A percentile compares a stretch with the other conserved stretches of the same genome.
Evolutionary conservation across 2,329 filamentous ascomycete species (phyloP).

Genomic region (Aspergillus pseudonomiae): DNA sequence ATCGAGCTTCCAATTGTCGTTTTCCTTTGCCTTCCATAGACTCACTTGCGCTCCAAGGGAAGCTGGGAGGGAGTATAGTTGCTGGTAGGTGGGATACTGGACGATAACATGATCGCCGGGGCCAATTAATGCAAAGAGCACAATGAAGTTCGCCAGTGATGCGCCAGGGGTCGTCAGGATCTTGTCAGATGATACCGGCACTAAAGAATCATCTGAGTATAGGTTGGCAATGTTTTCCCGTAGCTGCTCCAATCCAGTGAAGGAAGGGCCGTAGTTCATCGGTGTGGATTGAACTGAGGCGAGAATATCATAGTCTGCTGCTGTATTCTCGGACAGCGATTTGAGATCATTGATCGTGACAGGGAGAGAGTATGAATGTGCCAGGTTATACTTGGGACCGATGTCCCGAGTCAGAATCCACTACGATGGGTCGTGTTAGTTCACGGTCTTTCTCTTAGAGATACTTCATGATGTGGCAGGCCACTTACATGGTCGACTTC

Average conservation of each 20-base stretch:
- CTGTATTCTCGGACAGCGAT: not conserved
- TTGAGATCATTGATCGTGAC: not conserved
- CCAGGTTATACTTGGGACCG: not conserved
- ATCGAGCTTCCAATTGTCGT: conserved; percentile 69
- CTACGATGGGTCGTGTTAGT: not conserved
- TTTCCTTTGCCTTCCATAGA: conserved; percentile 70
- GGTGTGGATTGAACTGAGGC: not conserved
- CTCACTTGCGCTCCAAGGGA: conserved; percentile 78
- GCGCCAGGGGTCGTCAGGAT: conserved; percentile 78
- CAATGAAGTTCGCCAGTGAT: conserved; percentile 78
- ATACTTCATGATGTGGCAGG: not conserved
- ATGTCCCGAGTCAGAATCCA: not conserved
- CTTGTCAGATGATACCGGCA: conserved; percentile 60
- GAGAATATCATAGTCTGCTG: not conserved
- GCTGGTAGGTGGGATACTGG: conserved; percentile 87
- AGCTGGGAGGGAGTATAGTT: conserved; percentile 74
- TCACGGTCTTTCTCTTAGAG: too few relatives aligned
- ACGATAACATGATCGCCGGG: conserved; percentile 82
- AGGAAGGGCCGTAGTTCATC: not conserved
- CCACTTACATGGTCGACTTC: not conserved
- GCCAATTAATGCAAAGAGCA: conserved; percentile 71
- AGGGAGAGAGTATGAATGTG: not conserved
- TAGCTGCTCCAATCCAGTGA: conserved; percentile 25
- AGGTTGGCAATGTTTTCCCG: conserved; percentile 34
- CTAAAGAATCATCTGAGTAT: conserved; percentile 54